phyloP scores from a whole-genome alignment of 768 basidiomycete species.

The Lactarius tabidus region DNA sequence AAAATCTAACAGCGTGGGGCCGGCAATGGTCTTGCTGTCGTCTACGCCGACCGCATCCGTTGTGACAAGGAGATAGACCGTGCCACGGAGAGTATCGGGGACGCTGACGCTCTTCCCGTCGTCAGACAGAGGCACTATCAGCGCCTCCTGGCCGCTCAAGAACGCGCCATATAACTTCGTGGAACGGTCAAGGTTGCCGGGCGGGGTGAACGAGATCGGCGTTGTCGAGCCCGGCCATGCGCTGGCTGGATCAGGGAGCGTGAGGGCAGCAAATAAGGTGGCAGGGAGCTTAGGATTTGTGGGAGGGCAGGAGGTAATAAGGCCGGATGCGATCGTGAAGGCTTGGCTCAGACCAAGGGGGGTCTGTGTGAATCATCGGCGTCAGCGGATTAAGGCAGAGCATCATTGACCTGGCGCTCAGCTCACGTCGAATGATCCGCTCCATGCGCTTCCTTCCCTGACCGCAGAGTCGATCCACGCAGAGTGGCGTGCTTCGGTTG shows the following conservation, averaged over 20 bases:
- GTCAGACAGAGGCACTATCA: conserved; percentile 21
- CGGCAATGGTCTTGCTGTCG: conserved; percentile 21
- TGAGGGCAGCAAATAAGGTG: conserved; percentile 50
- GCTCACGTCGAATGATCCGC: conserved; percentile 48
- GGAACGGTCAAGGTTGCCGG: background rate
- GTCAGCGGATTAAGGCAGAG: conserved; percentile 29
- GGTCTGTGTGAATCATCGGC: conserved; percentile 33
- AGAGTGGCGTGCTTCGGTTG: conserved; percentile 61
- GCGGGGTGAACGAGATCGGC: conserved; percentile 10
- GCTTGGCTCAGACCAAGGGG: conserved; percentile 41
- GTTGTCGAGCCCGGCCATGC: conserved; percentile 19
- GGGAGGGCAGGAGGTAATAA: conserved; percentile 51
- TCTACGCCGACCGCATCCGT: conserved; percentile 15
- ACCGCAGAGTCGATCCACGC: conserved; percentile 55
- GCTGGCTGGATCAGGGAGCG: conserved; percentile 27
- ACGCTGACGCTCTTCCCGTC: conserved; percentile 14
- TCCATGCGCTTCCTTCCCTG: conserved; percentile 49
- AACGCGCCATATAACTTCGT: conserved; percentile 22
- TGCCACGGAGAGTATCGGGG: conserved; percentile 16
- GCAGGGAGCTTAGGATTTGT: conserved; percentile 48
- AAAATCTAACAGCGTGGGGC: conserved; percentile 24
- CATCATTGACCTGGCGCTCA: conserved; percentile 26
- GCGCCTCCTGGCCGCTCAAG: conserved; percentile 20
- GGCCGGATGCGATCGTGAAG: conserved; percentile 39
- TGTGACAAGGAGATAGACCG: conserved; percentile 20